These are phyloP conservation scores for Pinus taeda DNA, from an alignment of 75 land plant species.

Conservation along the genomic window DNA sequence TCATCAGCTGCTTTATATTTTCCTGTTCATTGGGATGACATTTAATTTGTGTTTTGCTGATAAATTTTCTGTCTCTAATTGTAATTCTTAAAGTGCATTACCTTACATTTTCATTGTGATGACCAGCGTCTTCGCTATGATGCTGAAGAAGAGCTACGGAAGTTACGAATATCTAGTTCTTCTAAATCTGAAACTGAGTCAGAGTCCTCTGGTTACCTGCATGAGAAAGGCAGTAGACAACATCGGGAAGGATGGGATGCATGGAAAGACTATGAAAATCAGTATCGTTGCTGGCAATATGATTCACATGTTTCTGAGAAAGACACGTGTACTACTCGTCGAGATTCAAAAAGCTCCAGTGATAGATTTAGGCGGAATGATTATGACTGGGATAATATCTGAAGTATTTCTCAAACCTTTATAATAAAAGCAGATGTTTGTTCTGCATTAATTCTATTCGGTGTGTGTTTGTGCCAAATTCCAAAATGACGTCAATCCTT, in stretches of 20 bases:
- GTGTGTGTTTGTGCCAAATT: not conserved
- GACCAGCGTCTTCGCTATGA: constrained; percentile 6
- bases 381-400: constrained; percentile 4
- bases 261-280: constrained; percentile 8
- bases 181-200: not conserved
- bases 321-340: not conserved
- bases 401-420: not conserved
- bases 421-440: not conserved
- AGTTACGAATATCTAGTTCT: not conserved
- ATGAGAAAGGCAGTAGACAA: constrained; percentile 2
- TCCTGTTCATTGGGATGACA: not conserved
- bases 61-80: not conserved
- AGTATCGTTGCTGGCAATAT: not conserved
- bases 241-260: constrained; percentile 6
- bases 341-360: not conserved
- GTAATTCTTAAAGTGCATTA: not conserved
- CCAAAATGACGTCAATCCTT: not conserved
- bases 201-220: not conserved
- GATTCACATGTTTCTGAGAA: not conserved
- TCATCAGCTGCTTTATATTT: not conserved
- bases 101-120: not conserved
- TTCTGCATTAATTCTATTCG: not conserved
- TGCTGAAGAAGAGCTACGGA: constrained; percentile 5
- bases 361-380: constrained; percentile 8
- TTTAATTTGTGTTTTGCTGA: not conserved